phyloP scores from a whole-genome alignment of 257 asterid genomes.

The Parsonsia alboflavescens region DNA sequence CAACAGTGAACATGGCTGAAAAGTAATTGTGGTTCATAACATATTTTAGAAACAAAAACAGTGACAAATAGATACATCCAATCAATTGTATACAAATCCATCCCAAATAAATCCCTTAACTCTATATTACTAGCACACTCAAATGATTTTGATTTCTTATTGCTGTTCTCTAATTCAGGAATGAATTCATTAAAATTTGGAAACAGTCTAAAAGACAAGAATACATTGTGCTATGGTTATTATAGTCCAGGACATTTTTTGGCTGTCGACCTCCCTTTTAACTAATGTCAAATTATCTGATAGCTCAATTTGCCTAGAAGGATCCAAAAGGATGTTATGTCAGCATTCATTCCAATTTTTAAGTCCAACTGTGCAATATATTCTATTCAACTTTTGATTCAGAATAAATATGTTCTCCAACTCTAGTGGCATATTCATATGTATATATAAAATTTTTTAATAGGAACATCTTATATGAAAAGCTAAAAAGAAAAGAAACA shows the following conservation, averaged over 20 bases:
- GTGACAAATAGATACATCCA: not conserved
- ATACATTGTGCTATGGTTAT: not conserved
- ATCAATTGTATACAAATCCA: not conserved
- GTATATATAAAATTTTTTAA: no score
- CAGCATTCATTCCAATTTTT: not conserved
- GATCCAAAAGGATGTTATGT: not conserved
- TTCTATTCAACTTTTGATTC: not conserved
- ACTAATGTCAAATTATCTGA: not conserved
- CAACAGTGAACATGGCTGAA: not conserved
- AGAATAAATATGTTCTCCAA: not conserved
- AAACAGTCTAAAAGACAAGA: not conserved
- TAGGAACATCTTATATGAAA: not conserved
- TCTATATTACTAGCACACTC: not conserved
- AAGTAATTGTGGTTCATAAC: no score
- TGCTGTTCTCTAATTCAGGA: not conserved
- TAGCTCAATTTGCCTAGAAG: not conserved
- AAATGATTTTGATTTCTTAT: not conserved
- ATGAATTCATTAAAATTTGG: not conserved
- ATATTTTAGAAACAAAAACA: not conserved
- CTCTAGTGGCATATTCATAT: not conserved
- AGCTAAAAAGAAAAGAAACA: not conserved
- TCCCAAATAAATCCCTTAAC: not conserved
- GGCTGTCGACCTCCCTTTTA: not conserved
- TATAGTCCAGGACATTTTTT: not conserved
- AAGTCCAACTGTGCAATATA: not conserved